phyloP scores from a whole-genome alignment of 116 monocot genomes.

The Cymodocea nodosa region DNA sequence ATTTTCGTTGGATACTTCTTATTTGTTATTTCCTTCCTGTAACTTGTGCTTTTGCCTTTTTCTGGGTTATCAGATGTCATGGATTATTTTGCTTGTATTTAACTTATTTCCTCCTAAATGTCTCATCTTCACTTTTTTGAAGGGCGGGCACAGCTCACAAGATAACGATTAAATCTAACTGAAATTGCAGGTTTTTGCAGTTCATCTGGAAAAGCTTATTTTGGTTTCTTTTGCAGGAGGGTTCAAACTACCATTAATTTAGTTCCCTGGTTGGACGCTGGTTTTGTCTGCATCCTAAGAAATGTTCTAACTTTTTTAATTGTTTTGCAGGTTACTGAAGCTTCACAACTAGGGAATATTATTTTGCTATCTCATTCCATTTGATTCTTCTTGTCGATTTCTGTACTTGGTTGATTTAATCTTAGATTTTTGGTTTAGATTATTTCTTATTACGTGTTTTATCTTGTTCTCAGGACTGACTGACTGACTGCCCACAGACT shows the following conservation, averaged over 20 bases:
- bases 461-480: not conserved
- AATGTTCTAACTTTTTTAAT: not conserved
- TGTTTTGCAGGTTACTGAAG: constrained; percentile 12
- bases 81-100: too few species aligned
- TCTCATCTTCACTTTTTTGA: too few species aligned
- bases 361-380: not conserved
- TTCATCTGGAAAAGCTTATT: too few species aligned
- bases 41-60: too few species aligned
- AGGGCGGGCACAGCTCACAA: too few species aligned
- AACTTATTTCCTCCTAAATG: too few species aligned
- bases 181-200: not conserved
- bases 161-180: not conserved
- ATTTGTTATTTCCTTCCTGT: too few species aligned
- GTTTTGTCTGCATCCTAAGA: not conserved
- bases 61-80: too few species aligned
- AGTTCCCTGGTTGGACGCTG: not conserved
- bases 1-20: too few species aligned
- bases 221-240: not conserved
- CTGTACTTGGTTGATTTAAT: not conserved
- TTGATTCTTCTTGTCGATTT: not conserved
- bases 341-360: not conserved
- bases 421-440: not conserved
- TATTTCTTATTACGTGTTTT: not conserved
- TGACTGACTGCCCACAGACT: too few species aligned
- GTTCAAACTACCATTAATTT: not conserved